These are phyloP conservation scores for Protea cynaroides DNA, from an alignment of 164 flowering plant species.

Conservation along the genomic window DNA sequence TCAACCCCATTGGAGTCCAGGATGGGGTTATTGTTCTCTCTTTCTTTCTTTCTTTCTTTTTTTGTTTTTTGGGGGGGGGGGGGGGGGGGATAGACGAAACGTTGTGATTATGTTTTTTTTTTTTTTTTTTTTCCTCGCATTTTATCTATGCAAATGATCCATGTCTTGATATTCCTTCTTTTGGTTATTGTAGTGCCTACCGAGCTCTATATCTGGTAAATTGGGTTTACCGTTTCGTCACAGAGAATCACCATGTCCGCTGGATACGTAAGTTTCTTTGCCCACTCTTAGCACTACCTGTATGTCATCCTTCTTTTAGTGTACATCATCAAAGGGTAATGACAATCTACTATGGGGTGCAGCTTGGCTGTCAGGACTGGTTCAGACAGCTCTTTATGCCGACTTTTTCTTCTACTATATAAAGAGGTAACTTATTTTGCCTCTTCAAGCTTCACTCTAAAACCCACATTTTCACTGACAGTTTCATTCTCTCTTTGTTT, in stretches of 20 bases:
- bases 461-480: not conserved
- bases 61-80: no score
- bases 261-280: conserved; percentile 49
- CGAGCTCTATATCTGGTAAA: conserved; percentile 50
- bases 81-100: no score
- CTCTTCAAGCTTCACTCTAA: not conserved
- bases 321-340: not conserved
- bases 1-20: no score
- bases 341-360: conserved; percentile 12
- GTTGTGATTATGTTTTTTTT: no score
- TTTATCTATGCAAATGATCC: not conserved
- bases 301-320: not conserved
- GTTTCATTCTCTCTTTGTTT: conserved; percentile 1
- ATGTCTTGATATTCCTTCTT: not conserved
- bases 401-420: conserved; percentile 74
- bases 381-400: conserved; percentile 65
- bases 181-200: conserved; percentile 36
- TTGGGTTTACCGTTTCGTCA: conserved; percentile 53
- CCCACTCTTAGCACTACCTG: not conserved
- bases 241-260: conserved; percentile 29
- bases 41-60: no score
- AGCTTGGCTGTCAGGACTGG: conserved; percentile 64
- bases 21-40: no score
- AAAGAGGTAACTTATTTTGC: conserved; percentile 35
- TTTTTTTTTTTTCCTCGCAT: no score